Conservation (phyloP, 2,329 filamentous ascomycete genomes). For the Exophiala lecanii-corni region DNA sequence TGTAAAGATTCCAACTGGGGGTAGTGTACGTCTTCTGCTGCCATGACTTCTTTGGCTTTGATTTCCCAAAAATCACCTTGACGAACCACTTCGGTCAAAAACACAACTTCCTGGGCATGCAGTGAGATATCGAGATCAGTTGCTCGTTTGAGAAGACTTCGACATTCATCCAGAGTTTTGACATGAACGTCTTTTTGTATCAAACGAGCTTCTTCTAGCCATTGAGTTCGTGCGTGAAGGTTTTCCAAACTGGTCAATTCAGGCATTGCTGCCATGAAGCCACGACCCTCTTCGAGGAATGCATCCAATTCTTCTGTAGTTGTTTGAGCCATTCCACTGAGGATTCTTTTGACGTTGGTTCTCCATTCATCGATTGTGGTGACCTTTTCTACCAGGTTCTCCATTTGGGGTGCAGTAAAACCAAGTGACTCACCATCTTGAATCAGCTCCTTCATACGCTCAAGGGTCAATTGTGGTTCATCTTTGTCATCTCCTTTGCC, state of each 20-base stretch:
- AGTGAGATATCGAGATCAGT: conserved; percentile 70
- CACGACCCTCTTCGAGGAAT: conserved; percentile 80
- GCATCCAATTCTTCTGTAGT: conserved; percentile 77
- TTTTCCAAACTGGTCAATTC: conserved; percentile 79
- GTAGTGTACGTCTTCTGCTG: conserved; percentile 87
- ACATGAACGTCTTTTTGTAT: conserved; percentile 60
- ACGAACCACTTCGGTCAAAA: conserved; percentile 69
- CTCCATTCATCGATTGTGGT: conserved; percentile 83
- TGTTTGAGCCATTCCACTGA: conserved; percentile 61
- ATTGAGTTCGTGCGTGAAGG: conserved; percentile 78
- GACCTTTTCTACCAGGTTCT: conserved; percentile 76
- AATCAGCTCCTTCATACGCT: conserved; percentile 81
- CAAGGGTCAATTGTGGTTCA: conserved; percentile 74
- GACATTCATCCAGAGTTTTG: conserved; percentile 72
- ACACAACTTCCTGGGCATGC: conserved; percentile 73
- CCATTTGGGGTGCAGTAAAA: conserved; percentile 90
- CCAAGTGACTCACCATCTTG: conserved; percentile 78
- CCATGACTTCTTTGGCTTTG: conserved; percentile 87
- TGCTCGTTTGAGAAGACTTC: conserved; percentile 72
- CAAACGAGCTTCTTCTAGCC: conserved; percentile 72
- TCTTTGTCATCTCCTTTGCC: conserved; percentile 79
- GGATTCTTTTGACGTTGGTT: conserved; percentile 63
- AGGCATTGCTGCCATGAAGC: conserved; percentile 85
- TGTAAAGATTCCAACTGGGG: conserved; percentile 90
- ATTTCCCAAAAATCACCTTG: conserved; percentile 84